phyloP scores from a whole-genome alignment of 306 rosid genomes.

The Alnus glutinosa region DNA sequence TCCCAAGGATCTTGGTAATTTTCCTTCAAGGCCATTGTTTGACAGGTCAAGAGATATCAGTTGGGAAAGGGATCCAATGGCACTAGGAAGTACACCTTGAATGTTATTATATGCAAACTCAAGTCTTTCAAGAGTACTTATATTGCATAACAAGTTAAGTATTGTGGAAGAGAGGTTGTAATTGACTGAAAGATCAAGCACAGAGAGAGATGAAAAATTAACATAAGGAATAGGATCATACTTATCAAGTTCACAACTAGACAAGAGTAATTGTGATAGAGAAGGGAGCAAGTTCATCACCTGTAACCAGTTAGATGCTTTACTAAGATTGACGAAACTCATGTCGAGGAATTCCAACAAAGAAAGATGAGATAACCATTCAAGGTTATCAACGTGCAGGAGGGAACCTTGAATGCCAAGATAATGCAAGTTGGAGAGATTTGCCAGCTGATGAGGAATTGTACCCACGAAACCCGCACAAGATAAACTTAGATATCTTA shows the following conservation, averaged over 20 bases:
- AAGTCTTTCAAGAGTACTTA: background rate
- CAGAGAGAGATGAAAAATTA: background rate
- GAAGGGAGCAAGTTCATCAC: constrained; percentile 28
- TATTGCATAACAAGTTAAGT: background rate
- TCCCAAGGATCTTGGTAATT: no score
- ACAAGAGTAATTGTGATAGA: constrained; percentile 18
- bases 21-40: no score
- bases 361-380: constrained; percentile 33
- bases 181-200: constrained; percentile 1
- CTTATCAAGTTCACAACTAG: background rate
- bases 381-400: background rate
- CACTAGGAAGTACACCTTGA: no score
- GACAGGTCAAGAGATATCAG: no score
- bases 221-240: background rate
- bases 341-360: constrained; percentile 26
- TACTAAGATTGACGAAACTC: constrained; percentile 16
- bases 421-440: no score
- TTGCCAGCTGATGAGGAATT: no score
- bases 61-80: no score
- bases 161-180: background rate
- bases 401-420: no score
- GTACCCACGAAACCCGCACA: no score
- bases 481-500: no score
- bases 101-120: background rate
- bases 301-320: constrained; percentile 19